Evolutionary conservation across 2,329 filamentous ascomycete genomes (phyloP), one percentile per base, ranked within the genome.

Genomic region (Verticillium klebahnii): DNA sequence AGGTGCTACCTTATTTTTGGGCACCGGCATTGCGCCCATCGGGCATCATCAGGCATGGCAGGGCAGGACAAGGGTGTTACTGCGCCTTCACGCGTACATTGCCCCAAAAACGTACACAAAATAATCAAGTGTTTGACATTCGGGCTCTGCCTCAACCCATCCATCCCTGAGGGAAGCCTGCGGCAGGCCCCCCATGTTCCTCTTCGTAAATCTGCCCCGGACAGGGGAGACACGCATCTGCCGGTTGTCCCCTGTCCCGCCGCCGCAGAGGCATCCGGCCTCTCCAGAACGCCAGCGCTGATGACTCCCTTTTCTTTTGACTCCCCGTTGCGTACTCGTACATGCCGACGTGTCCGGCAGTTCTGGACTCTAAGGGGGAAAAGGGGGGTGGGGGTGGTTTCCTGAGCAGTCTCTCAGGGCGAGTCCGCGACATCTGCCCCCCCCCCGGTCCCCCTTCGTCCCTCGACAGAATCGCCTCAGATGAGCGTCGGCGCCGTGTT

Each of bases 401-500:
- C 5, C 29, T 29, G 29, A 29, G 29, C 34, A 36, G 14, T 36
- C 34, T 36, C 11, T 36, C 34, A 5, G 9, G 6, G 4, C 34
- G 34, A 36, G 34, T 14, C 9, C 14, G 34, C 14, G 9, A 11
- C 14, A 14, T 36, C 34, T 36, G 34, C 9, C 34, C 50, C 7
- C 50, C 29, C 50, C 17, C 45, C 14, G 19, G 19, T 19, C 50
- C 29, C 50, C 19, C 50, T 11, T 29, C 50, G 12, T 25, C 17
- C 45, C n/a, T 54, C n/a, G 32, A 37, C n/a, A 36, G 55, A 32
- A 14, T 7, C 11, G 36, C 7, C 45, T 57, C 17, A 65, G 23
- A 63, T 57, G 12, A 59, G 56, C 23, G 80, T 74, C 2, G 89
- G 88, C 11, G 88, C 86, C 7, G 84, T 85, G 69, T 93, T 90